Conservation (phyloP, 306 rosid genomes). For the Dalbergia oliveri region DNA sequence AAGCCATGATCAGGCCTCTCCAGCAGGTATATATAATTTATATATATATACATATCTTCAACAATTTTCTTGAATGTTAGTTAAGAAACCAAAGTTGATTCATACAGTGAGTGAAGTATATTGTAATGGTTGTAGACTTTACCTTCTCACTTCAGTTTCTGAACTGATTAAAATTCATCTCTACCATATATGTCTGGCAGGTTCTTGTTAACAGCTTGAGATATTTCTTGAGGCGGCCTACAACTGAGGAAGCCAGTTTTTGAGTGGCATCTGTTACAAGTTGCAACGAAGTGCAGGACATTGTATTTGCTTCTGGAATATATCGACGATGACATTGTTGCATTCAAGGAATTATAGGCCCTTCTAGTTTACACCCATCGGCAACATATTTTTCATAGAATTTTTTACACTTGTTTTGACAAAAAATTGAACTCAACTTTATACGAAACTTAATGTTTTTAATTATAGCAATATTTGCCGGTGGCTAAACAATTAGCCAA, state of each 20-base stretch:
- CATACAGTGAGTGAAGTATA: neutral
- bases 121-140: too few relatives aligned
- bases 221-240: slow-evolving; percentile 88
- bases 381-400: too few relatives aligned
- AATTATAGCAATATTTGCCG: too few relatives aligned
- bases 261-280: slow-evolving; percentile 51
- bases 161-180: slow-evolving; percentile 24
- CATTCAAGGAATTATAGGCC: neutral
- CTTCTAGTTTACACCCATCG: neutral
- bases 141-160: neutral
- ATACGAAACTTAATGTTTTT: too few relatives aligned
- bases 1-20: slow-evolving; percentile 83
- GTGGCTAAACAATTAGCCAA: too few relatives aligned
- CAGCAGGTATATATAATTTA: slow-evolving; percentile 75
- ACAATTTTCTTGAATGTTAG: neutral
- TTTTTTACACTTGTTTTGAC: neutral
- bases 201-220: slow-evolving; percentile 91
- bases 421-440: too few relatives aligned
- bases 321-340: neutral
- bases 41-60: neutral
- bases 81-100: slow-evolving; percentile 7
- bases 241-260: slow-evolving; percentile 91
- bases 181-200: slow-evolving; percentile 48
- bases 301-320: slow-evolving; percentile 16
- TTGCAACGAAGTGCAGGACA: neutral